These are phyloP conservation scores for Volvox reticuliferus DNA, from an alignment of 139 green algal genomes.

Conservation along the genomic window DNA sequence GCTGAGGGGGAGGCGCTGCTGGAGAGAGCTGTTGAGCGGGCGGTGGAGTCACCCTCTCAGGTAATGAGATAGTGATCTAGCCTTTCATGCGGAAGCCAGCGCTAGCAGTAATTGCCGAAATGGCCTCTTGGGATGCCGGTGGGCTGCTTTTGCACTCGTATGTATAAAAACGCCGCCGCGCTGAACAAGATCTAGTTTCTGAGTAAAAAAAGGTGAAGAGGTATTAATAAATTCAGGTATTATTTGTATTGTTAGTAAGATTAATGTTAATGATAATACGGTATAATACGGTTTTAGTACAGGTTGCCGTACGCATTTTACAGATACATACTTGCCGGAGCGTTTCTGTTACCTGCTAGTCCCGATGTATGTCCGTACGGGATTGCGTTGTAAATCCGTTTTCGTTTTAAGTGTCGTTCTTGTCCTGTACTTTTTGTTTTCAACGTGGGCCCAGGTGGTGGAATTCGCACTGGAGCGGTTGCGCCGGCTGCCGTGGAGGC, in stretches of 20 bases:
- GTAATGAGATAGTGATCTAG: not conserved
- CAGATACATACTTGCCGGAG: not conserved
- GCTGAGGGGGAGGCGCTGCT: not conserved
- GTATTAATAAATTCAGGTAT: too few relatives aligned
- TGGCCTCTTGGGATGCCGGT: not conserved
- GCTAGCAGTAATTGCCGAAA: not conserved
- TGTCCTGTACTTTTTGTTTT: too few relatives aligned
- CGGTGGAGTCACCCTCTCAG: conserved; percentile 6
- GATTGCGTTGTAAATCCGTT: not conserved
- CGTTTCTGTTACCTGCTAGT: not conserved
- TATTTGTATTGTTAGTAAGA: too few relatives aligned
- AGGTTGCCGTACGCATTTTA: not conserved
- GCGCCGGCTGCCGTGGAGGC: conserved; percentile 34
- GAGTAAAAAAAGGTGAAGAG: too few relatives aligned
- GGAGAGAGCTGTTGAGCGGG: not conserved
- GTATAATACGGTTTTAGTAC: not conserved
- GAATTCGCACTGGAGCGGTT: conserved; percentile 17
- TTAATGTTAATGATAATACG: too few relatives aligned
- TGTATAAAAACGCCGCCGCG: too few relatives aligned
- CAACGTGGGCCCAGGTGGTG: not conserved
- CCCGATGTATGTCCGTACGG: not conserved
- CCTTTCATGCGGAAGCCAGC: not conserved
- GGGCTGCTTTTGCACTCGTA: too few relatives aligned
- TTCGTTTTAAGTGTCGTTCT: too few relatives aligned
- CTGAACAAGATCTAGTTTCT: too few relatives aligned